Percentiles rank a stretch among this genome's conserved stretches.
Evolutionary conservation across 2,329 filamentous ascomycete genomes (phyloP).

Genomic region (Microsporum ferrugineum): DNA sequence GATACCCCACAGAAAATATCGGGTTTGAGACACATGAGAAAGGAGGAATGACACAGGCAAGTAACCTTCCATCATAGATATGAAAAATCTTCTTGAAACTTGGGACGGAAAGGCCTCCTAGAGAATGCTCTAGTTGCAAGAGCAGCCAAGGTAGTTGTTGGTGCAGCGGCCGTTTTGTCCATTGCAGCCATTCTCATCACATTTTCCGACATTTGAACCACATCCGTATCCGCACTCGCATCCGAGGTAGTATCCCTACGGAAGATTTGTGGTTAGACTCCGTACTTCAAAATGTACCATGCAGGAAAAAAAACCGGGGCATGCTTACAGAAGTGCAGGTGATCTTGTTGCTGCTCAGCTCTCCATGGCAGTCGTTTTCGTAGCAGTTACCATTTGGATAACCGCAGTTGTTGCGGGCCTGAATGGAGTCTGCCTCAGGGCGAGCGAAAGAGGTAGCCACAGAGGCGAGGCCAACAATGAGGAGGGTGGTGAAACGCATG

Average conservation of each 20-base stretch:
- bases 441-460: conserved; percentile 5
- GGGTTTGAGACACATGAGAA: neutral
- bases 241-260: conserved; percentile 9
- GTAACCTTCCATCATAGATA: neutral
- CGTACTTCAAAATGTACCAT: neutral
- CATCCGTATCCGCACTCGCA: conserved; percentile 11
- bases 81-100: neutral
- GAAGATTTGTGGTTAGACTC: neutral
- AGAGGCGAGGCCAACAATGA: conserved; percentile 7
- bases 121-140: neutral
- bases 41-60: neutral
- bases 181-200: conserved; percentile 11
- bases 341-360: conserved; percentile 8
- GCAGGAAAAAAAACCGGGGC: neutral
- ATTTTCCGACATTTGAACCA: conserved; percentile 8
- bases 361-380: conserved; percentile 10
- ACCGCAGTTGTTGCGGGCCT: conserved; percentile 2
- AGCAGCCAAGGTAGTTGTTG: conserved; percentile 10
- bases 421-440: neutral
- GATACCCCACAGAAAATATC: neutral
- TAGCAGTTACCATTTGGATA: conserved; percentile 12
- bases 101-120: neutral
- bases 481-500: conserved; percentile 9
- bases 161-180: conserved; percentile 9
- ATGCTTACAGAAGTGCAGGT: conserved; percentile 11